Evolutionary conservation across 1,139 yeast species (phyloP).

Genomic region (Eremothecium sinecaudum): DNA sequence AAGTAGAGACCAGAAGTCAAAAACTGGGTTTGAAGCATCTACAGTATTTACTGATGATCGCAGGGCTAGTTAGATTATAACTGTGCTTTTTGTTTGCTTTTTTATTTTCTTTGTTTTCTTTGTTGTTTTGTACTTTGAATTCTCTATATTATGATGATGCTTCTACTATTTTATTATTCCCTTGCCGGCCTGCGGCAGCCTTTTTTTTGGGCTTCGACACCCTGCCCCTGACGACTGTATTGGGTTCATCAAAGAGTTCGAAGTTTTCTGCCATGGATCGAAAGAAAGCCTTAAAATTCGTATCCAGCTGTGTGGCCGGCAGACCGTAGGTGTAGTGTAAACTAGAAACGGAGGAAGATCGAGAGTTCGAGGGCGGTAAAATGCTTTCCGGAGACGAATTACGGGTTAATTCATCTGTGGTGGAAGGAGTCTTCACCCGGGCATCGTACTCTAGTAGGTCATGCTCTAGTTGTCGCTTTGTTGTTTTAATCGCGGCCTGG

Average conservation of each 20-base stretch:
- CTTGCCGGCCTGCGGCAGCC: conserved; percentile 1
- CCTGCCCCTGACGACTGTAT: background rate
- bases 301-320: conserved; percentile 13
- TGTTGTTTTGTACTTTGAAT: too few species aligned
- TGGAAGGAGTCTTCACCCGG: conserved; percentile 9
- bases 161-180: background rate
- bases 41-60: too few species aligned
- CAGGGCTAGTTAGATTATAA: background rate
- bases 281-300: conserved; percentile 25
- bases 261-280: conserved; percentile 23
- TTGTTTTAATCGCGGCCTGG: conserved; percentile 16
- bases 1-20: too few species aligned
- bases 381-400: conserved; percentile 5
- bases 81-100: background rate
- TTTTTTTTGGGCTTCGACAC: conserved; percentile 2
- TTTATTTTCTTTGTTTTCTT: background rate
- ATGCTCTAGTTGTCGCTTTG: conserved; percentile 13
- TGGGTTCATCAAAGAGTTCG: conserved; percentile 19
- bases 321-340: conserved; percentile 7
- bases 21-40: too few species aligned
- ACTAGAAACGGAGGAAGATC: background rate
- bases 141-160: too few species aligned
- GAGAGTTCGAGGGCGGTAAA: conserved; percentile 1
- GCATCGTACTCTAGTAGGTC: conserved; percentile 13
- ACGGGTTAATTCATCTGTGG: conserved; percentile 1